A percentile compares a stretch with the other conserved stretches of the same genome.
Evolutionary conservation across 169 alveolate species (phyloP).

Genomic region (Plasmodium relictum): DNA sequence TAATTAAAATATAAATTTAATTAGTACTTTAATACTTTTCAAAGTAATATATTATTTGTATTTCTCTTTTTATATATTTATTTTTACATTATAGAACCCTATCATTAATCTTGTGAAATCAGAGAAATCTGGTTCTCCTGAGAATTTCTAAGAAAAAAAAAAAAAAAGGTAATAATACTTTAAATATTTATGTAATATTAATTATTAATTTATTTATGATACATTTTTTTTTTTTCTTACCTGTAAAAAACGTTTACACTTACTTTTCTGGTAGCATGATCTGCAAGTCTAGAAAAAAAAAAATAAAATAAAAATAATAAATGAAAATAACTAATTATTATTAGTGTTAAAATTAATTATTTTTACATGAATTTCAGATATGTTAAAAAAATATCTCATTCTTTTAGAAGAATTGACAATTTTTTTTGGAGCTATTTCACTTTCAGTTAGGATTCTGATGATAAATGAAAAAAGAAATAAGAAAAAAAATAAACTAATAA

Average conservation of each 20-base stretch:
- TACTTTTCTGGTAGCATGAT: conserved; percentile 39
- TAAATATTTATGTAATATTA: not conserved
- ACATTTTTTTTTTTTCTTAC: conserved; percentile 12
- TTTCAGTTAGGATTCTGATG: conserved; percentile 27
- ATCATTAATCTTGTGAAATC: conserved; percentile 58
- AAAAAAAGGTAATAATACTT: not conserved
- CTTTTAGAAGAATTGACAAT: conserved; percentile 62
- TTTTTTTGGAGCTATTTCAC: conserved; percentile 66
- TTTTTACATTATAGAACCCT: conserved; percentile 51
- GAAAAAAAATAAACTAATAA: not conserved
- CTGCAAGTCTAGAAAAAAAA: conserved; percentile 48
- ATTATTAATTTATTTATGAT: not conserved
- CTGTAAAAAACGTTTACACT: conserved; percentile 63
- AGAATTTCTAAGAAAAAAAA: conserved; percentile 21
- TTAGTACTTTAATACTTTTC: too few relatives aligned
- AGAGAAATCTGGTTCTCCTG: conserved; percentile 72
- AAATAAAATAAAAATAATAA: not conserved
- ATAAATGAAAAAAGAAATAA: not conserved
- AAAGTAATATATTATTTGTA: not conserved
- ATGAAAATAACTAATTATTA: not conserved
- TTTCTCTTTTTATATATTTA: not conserved
- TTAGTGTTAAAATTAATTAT: not conserved
- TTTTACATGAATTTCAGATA: conserved; percentile 65
- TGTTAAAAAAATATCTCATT: conserved; percentile 68
- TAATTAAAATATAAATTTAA: not conserved